Evolutionary conservation across 2,329 filamentous ascomycete species (phyloP).

Genomic region (Aspergillus tubingensis): DNA sequence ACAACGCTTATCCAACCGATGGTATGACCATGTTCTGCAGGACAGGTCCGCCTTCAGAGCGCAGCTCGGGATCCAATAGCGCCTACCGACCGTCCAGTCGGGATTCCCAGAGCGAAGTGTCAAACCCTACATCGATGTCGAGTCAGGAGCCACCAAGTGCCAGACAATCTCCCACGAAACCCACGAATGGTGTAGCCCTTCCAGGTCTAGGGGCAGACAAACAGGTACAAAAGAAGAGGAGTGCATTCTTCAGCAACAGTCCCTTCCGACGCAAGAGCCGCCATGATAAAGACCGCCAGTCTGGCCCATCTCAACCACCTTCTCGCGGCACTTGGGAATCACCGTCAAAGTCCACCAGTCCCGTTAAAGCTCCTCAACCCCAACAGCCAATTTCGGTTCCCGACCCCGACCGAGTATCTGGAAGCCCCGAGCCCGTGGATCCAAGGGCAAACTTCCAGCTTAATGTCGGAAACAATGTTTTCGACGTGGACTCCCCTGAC

Average conservation of each 20-base stretch:
- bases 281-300: conserved; percentile 63
- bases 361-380: conserved; percentile 44
- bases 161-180: conserved; percentile 72
- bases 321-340: conserved; percentile 58
- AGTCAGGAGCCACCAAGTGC: conserved; percentile 78
- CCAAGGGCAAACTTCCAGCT: conserved; percentile 89
- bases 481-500: conserved; percentile 83
- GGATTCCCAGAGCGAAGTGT: conserved; percentile 88
- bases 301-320: conserved; percentile 37
- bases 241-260: conserved; percentile 89
- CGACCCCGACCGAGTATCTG: conserved; percentile 32
- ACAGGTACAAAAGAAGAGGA: conserved; percentile 68
- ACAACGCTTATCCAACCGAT: conserved; percentile 91
- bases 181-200: conserved; percentile 40
- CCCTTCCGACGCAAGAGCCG: conserved; percentile 93
- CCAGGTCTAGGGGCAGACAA: conserved; percentile 62
- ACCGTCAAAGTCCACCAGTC: conserved; percentile 42
- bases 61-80: conserved; percentile 64
- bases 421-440: conserved; percentile 83
- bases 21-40: conserved; percentile 98
- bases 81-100: conserved; percentile 76
- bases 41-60: conserved; percentile 69
- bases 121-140: conserved; percentile 83
- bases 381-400: conserved; percentile 14
- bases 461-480: conserved; percentile 94